These are phyloP conservation scores for Chiua sp. DNA, from an alignment of 1,284 basidiomycete genomes.

Conservation along the genomic window DNA sequence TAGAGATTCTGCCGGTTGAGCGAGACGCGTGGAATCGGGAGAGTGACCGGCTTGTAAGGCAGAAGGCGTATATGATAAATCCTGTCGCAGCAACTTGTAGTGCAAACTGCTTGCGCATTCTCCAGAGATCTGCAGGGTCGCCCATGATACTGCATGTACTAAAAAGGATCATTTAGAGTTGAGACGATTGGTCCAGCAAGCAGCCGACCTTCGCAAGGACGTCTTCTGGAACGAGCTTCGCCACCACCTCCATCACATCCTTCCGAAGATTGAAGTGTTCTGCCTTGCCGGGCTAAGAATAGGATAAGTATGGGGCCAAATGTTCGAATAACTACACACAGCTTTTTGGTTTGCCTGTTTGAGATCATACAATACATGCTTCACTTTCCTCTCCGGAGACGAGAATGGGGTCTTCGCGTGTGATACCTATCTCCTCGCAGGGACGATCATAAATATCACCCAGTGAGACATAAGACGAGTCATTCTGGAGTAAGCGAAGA, in stretches of 20 bases:
- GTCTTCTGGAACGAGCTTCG: conserved; percentile 92
- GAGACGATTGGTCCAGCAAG: background rate
- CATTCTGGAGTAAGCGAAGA: conserved; percentile 89
- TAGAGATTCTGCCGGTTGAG: conserved; percentile 87
- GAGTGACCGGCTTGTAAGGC: conserved; percentile 85
- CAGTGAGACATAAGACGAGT: conserved; percentile 89
- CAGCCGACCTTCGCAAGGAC: conserved; percentile 80
- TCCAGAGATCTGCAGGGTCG: conserved; percentile 89
- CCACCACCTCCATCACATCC: conserved; percentile 90
- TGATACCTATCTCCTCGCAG: conserved; percentile 79
- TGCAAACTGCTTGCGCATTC: conserved; percentile 97
- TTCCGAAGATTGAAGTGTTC: conserved; percentile 82
- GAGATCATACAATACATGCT: conserved; percentile 69
- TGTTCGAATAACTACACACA: conserved; percentile 43
- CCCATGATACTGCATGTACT: conserved; percentile 94
- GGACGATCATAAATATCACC: conserved; percentile 96
- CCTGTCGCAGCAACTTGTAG: conserved; percentile 87
- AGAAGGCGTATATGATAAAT: conserved; percentile 95
- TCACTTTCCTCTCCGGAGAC: conserved; percentile 85
- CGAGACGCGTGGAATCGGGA: conserved; percentile 90
- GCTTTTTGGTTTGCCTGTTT: conserved; percentile 54
- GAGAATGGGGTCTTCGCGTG: conserved; percentile 89
- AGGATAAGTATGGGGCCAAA: background rate
- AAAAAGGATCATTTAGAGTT: conserved; percentile 15
- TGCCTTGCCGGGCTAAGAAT: conserved; percentile 59